Base-by-base conservation (phyloP, 352 stramenopile species). In the Phytophthora sp. region DNA sequence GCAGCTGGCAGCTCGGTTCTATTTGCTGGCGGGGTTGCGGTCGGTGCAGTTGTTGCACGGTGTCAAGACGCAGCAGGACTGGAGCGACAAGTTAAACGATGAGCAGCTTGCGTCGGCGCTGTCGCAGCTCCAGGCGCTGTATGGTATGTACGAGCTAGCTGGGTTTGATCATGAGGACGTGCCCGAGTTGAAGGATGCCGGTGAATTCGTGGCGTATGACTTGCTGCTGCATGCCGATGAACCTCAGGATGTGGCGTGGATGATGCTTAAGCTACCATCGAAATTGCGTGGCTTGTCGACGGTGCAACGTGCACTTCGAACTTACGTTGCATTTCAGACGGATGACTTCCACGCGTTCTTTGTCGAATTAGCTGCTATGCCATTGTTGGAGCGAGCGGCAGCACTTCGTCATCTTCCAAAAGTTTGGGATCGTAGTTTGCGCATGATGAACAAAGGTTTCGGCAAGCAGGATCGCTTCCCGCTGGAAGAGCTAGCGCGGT, bases 81-180 rank as follows among this genome's bases (percentile, higher is more conserved):
- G 84, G 84, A 92, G 84, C 45, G 79, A 91, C 54, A 77, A 72
- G 30, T 63, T 92, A 9, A 87, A 92, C 48, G 72, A 89, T 50
- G 73, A 92, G 38, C 84, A 92, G 54, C 66, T 92, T 23, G 64
- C 61, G 26, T 92, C 84, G 4, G 81, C 84, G 17, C 52, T 92
- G 15, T 70, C 74, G 1, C 70, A 88, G 45, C 62, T 92, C 2
- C 74, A 83, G 24, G 63, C 41, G 28, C 65, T 87, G 34, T 87
- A 79, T 37, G 46, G 43, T 5, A 39, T 48, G 30, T 44, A 68
- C 18, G 45, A 67, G 4, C 24, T 76, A 2, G 37, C 49, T 10
- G 49, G 61, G 5, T 54, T 48, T 23, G 41, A 41, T 13, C 28
- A 38, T 10, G 31, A 59, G 13, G 54, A 60, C 18, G 38, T 50